A percentile compares a stretch with the other conserved stretches of the same genome.
Conservation (phyloP, 768 basidiomycete genomes). For the Lanmaoa pseudosensibilis region DNA sequence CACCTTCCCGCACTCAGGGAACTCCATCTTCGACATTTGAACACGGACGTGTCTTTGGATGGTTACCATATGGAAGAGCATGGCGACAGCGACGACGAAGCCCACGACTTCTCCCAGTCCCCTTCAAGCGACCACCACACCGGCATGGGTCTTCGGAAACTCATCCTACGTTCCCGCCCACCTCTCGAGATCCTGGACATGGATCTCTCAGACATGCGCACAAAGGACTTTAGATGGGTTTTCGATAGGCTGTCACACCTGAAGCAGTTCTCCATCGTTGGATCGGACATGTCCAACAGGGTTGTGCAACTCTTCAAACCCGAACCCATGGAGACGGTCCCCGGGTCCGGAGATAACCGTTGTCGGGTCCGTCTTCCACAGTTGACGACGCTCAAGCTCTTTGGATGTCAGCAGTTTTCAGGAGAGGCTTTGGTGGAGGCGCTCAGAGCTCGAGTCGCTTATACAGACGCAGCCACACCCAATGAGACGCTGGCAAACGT, state of each 20-base stretch:
- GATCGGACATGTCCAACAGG: conserved; percentile 78
- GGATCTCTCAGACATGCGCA: conserved; percentile 83
- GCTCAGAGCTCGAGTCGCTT: conserved; percentile 47
- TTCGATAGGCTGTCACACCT: conserved; percentile 57
- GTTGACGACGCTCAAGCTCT: conserved; percentile 51
- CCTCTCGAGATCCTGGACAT: conserved; percentile 68
- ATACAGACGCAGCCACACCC: conserved; percentile 35
- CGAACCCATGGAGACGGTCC: conserved; percentile 9
- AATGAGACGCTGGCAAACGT: conserved; percentile 28
- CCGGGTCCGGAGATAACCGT: conserved; percentile 9
- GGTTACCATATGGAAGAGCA: conserved; percentile 44
- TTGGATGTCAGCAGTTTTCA: conserved; percentile 61
- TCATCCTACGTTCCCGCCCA: conserved; percentile 60
- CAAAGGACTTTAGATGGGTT: conserved; percentile 73
- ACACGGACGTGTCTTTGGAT: conserved; percentile 50
- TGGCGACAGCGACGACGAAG: conserved; percentile 77
- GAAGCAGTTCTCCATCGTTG: conserved; percentile 70
- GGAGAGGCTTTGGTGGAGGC: conserved; percentile 58
- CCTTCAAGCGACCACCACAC: conserved; percentile 76
- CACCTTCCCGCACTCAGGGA: conserved; percentile 57
- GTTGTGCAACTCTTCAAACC: conserved; percentile 64
- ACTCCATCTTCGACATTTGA: conserved; percentile 65
- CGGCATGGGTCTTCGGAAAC: conserved; percentile 73
- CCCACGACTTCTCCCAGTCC: conserved; percentile 71
- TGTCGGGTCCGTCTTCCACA: conserved; percentile 53